These are phyloP conservation scores for Trypanosoma lewisi DNA, from an alignment of 208 protist genomes.

Conservation along the genomic window DNA sequence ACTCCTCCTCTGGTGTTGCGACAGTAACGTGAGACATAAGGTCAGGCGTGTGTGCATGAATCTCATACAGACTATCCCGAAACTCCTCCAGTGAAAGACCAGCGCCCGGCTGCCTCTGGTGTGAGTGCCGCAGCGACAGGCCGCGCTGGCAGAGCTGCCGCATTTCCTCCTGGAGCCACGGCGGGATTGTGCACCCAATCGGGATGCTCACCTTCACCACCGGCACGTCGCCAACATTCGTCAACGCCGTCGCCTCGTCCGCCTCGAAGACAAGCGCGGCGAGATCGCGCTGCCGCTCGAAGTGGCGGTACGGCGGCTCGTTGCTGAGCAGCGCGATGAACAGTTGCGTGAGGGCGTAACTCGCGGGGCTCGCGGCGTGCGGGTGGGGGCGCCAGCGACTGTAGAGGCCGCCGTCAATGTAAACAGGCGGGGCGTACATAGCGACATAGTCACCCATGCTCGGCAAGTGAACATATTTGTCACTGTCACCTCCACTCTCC, in stretches of 20 bases:
- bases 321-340: constrained; percentile 50
- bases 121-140: not conserved
- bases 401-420: constrained; percentile 28
- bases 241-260: not conserved
- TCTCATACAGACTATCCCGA: not conserved
- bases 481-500: not conserved
- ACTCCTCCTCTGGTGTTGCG: not conserved
- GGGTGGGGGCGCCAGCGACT: constrained; percentile 71
- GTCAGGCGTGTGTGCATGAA: not conserved
- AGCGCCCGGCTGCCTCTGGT: not conserved
- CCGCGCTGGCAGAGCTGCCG: constrained; percentile 11
- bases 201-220: constrained; percentile 22
- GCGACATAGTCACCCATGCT: constrained; percentile 10
- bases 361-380: constrained; percentile 39
- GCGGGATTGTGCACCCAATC: constrained; percentile 32
- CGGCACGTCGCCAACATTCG: constrained; percentile 1
- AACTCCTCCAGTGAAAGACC: constrained; percentile 10
- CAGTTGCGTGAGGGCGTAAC: constrained; percentile 61
- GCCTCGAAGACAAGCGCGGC: not conserved
- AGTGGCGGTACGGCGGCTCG: constrained; percentile 41
- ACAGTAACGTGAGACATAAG: too few relatives aligned
- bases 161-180: constrained; percentile 27
- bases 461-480: constrained; percentile 14
- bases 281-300: constrained; percentile 29
- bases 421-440: constrained; percentile 39